A percentile compares a stretch with the other conserved stretches of the same genome.
These are phyloP conservation scores for Xylariomycetidae sp. DNA, from an alignment of 2,329 filamentous ascomycete genomes.

Conservation along the genomic window DNA sequence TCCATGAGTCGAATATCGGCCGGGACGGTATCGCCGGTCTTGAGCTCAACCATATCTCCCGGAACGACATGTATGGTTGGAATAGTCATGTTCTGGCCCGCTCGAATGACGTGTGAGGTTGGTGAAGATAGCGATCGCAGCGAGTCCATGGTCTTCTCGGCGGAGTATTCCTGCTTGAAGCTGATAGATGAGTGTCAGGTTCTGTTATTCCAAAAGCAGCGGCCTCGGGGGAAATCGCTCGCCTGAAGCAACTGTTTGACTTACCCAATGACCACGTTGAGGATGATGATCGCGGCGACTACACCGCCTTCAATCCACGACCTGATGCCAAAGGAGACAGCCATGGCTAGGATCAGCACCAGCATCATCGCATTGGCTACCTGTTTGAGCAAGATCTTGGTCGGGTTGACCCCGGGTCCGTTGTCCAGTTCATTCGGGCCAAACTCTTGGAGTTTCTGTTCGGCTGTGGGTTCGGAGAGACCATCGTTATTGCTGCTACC, in stretches of 20 bases:
- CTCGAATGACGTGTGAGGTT: constrained; percentile 45
- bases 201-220: no score
- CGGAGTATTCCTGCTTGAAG: constrained; percentile 50
- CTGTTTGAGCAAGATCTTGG: constrained; percentile 58
- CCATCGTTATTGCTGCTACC: constrained; percentile 50
- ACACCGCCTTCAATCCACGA: constrained; percentile 54
- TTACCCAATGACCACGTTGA: constrained; percentile 51
- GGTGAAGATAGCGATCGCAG: constrained; percentile 46
- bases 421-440: constrained; percentile 57
- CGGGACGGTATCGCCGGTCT: constrained; percentile 40
- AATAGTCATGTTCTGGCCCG: constrained; percentile 44
- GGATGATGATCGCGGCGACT: constrained; percentile 45
- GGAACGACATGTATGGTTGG: constrained; percentile 50
- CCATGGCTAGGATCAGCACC: constrained; percentile 49
- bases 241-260: no score
- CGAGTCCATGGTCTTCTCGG: constrained; percentile 52
- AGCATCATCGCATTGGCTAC: constrained; percentile 64
- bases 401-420: constrained; percentile 47
- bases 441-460: constrained; percentile 47
- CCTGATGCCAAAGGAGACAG: constrained; percentile 45
- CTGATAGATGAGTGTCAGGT: no score
- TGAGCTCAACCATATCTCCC: constrained; percentile 55
- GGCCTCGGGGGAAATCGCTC: no score
- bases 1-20: constrained; percentile 43
- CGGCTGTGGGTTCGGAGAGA: constrained; percentile 45